Percentiles rank a stretch among this genome's conserved stretches.
These are phyloP conservation scores for Pythium plurisporium DNA, from an alignment of 352 stramenopile genomes.

Conservation along the genomic window DNA sequence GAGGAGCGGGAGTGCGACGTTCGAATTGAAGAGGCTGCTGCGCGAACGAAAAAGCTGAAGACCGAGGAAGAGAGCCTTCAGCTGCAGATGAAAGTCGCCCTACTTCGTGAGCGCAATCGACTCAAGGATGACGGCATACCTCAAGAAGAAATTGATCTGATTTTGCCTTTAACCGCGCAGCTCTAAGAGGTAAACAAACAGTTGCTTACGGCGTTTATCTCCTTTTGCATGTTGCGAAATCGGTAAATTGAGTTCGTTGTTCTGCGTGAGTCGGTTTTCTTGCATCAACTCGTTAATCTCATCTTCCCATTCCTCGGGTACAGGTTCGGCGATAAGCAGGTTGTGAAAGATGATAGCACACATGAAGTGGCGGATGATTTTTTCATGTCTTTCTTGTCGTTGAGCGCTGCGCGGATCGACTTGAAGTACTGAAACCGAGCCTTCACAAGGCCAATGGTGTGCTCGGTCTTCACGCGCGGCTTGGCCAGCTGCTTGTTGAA, in stretches of 20 bases:
- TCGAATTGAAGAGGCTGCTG: neutral
- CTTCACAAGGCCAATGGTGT: slow-evolving; percentile 21
- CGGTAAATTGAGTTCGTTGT: slow-evolving; percentile 11
- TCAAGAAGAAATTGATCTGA: slow-evolving; percentile 18
- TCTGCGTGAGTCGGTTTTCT: neutral
- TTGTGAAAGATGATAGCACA: slow-evolving; percentile 19
- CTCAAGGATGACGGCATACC: slow-evolving; percentile 17
- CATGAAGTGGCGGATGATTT: slow-evolving; percentile 14
- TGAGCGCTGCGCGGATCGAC: slow-evolving; percentile 17
- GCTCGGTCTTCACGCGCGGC: slow-evolving; percentile 18
- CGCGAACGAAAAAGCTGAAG: slow-evolving; percentile 1
- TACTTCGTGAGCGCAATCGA: slow-evolving; percentile 5
- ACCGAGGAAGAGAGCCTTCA: neutral
- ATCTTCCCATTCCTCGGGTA: slow-evolving; percentile 14
- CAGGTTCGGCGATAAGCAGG: slow-evolving; percentile 21
- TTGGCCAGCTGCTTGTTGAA: slow-evolving; percentile 24
- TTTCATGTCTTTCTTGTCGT: slow-evolving; percentile 1
- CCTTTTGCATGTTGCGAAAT: slow-evolving; percentile 1
- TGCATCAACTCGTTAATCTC: neutral
- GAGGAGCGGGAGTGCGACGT: neutral
- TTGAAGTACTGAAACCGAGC: slow-evolving; percentile 27
- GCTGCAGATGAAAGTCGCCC: slow-evolving; percentile 7
- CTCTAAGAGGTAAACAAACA: slow-evolving; percentile 21
- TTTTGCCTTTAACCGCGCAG: slow-evolving; percentile 14
- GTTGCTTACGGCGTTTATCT: slow-evolving; percentile 11